These are phyloP conservation scores for Linum lewisii DNA, from an alignment of 345 rosid genomes.

Conservation along the genomic window DNA sequence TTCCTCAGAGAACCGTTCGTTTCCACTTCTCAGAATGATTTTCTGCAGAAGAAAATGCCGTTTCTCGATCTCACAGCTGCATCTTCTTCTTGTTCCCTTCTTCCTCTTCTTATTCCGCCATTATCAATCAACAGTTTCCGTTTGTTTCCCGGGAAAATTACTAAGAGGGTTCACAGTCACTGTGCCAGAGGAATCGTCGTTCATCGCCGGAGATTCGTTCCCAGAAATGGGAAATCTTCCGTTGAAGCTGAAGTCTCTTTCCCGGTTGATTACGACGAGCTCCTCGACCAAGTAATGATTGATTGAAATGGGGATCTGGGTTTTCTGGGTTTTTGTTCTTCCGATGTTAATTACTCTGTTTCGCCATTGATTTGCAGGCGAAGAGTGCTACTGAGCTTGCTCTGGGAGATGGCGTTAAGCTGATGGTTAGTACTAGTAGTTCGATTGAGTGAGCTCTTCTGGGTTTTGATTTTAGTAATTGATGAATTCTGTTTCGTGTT, in stretches of 20 bases:
- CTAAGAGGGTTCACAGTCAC: background rate
- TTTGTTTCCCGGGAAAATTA: background rate
- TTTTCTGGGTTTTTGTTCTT: background rate
- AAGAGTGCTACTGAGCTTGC: conserved; percentile 65
- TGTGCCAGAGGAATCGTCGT: no score
- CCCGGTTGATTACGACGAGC: conserved; percentile 57
- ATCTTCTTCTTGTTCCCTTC: no score
- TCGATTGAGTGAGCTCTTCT: background rate
- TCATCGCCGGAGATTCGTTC: conserved; percentile 13
- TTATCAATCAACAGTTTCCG: no score
- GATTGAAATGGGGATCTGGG: background rate
- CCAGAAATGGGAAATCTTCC: conserved; percentile 30
- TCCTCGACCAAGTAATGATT: conserved; percentile 53
- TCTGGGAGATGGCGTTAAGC: conserved; percentile 45
- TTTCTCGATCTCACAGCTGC: no score
- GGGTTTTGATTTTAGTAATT: background rate
- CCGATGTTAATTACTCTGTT: no score
- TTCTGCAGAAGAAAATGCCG: no score
- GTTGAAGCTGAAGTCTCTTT: conserved; percentile 44
- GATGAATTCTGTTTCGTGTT: background rate
- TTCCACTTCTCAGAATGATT: no score
- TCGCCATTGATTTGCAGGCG: conserved; percentile 35
- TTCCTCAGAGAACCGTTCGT: no score
- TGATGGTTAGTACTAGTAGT: conserved; percentile 48
- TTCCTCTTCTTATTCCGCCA: no score